These are phyloP conservation scores for Vitis hybrid DNA, from an alignment of 177 flowering plant species.

Conservation along the genomic window DNA sequence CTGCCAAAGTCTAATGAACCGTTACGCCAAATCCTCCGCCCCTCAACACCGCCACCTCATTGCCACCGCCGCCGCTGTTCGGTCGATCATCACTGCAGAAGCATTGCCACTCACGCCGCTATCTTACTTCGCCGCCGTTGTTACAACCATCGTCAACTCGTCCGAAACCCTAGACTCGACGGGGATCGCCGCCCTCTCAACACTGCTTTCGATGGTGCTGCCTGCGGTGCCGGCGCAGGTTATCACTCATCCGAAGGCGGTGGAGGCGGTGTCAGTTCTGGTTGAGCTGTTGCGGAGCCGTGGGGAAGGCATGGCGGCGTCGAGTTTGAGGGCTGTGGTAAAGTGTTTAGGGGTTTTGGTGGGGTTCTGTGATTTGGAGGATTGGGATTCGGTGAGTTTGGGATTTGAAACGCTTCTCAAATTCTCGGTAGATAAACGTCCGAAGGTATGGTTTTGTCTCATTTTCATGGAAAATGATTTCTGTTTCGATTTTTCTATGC, in stretches of 20 bases:
- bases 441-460: conserved; percentile 54
- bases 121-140: conserved; percentile 52
- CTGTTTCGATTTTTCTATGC: background rate
- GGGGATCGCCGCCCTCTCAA: conserved; percentile 30
- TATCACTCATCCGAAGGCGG: conserved; percentile 31
- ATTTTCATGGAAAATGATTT: background rate
- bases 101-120: conserved; percentile 39
- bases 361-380: conserved; percentile 33
- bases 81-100: conserved; percentile 33
- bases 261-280: conserved; percentile 36
- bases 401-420: conserved; percentile 51
- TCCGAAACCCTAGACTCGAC: conserved; percentile 18
- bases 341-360: conserved; percentile 32
- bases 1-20: conserved; percentile 31
- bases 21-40: conserved; percentile 46
- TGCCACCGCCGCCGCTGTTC: conserved; percentile 53
- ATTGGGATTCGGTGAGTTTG: conserved; percentile 54
- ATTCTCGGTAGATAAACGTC: conserved; percentile 73
- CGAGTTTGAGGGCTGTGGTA: conserved; percentile 38
- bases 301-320: conserved; percentile 12
- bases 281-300: conserved; percentile 16
- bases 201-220: conserved; percentile 39
- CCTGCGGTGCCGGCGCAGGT: conserved; percentile 28
- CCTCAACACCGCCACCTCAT: conserved; percentile 54
- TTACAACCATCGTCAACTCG: conserved; percentile 32